Evolutionary conservation across 345 rosid genomes (phyloP), one percentile per base, ranked within the genome.

Genomic region (Aquilaria sinensis): DNA sequence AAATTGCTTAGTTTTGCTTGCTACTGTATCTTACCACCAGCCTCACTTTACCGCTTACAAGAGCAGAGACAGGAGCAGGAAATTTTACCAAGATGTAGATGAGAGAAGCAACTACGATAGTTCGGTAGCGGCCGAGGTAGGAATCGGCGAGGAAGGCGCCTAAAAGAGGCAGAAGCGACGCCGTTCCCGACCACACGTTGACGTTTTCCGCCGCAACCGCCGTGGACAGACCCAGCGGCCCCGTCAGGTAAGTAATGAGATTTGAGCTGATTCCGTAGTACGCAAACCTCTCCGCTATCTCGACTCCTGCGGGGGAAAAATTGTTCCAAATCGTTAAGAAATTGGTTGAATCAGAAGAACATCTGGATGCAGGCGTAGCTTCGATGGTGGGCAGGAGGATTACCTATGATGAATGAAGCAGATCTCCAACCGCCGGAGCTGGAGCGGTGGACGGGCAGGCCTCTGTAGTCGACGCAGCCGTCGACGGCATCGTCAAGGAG

Each of bases 121-220:
- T 85, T 74, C 77, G 79, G 72, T 75, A 83, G 56, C 88, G 77
- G 56, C 89, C 92, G 2, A 82, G 85, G 58, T 60, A 88, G 2
- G 86, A 62, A 60, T 88, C 96, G 46, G 92, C 86, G 10, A 85
- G 3, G 58, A 88, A 83, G 3, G 80, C 96, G 30, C 92, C 85
- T 3, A 83, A 68, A 16, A 88, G 71, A 2, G 92, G 86, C 41
- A 81, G 60, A 53, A 88, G 69, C 70, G 78, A 67, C 3, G 79
- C 64, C 10, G 79, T 85, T 23, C 89, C 96, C 3, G 61, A 63
- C 78, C 89, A 88, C 10, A 73, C 79, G 57, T 85, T 88, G 45
- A 83, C 74, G 23, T 82, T 78, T 30, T 74, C 86, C 6, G 89
- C 92, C 14, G 89, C 96, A 41, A 73, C 48, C 2, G 88, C 84